A percentile compares a stretch with the other conserved stretches of the same genome.
phyloP scores from a whole-genome alignment of 495 filamentous ascomycete species.

The Baudoinia panamericana region DNA sequence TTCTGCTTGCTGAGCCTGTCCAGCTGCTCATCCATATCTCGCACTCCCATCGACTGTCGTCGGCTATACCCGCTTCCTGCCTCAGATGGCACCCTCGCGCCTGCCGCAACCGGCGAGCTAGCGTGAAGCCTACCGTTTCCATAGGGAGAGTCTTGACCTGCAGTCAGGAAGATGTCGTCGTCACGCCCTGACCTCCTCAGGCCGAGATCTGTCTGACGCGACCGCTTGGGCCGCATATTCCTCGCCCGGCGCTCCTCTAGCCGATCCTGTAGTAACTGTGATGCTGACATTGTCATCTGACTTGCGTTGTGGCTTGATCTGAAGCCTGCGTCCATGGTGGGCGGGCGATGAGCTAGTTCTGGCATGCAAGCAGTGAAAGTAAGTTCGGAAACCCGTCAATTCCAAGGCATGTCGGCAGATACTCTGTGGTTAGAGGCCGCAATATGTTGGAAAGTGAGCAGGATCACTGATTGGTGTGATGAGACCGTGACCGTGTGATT shows the following conservation, averaged over 20 bases:
- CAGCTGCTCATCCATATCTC: conserved; percentile 23
- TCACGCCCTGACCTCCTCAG: conserved; percentile 8
- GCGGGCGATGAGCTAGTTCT: too few relatives aligned
- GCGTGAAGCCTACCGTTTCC: conserved; percentile 4
- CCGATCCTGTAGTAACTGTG: conserved; percentile 20
- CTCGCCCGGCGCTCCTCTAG: conserved; percentile 13
- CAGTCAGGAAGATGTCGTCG: conserved; percentile 20
- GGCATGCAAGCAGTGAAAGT: too few relatives aligned
- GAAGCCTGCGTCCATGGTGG: background rate
- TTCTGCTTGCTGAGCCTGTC: conserved; percentile 69
- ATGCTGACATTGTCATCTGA: conserved; percentile 7
- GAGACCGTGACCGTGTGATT: too few relatives aligned
- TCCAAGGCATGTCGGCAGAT: too few relatives aligned
- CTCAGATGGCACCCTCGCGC: background rate
- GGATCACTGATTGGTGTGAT: too few relatives aligned
- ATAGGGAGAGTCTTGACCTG: conserved; percentile 13
- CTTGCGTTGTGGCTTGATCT: background rate
- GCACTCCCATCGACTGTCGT: conserved; percentile 11
- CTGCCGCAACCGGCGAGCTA: conserved; percentile 16
- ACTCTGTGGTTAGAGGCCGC: too few relatives aligned
- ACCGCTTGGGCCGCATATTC: conserved; percentile 13
- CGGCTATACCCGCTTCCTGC: background rate
- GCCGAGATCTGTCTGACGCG: conserved; percentile 16
- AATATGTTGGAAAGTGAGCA: too few relatives aligned
- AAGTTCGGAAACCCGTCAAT: too few relatives aligned